Conservation (phyloP, 495 filamentous ascomycete genomes). For the Penicillium soppii region DNA sequence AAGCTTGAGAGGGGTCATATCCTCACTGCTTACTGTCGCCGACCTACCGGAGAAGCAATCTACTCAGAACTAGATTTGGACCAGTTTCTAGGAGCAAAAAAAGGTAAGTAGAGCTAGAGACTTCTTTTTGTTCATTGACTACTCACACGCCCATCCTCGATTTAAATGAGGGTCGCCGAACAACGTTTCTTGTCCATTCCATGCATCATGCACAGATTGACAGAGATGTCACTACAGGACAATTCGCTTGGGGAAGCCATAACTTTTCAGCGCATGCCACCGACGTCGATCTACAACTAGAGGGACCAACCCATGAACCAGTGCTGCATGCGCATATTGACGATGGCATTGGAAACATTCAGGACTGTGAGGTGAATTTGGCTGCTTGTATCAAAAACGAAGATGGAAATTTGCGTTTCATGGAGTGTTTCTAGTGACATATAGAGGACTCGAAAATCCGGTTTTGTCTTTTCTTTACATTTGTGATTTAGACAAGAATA, state of each 20-base stretch:
- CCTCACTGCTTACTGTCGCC: constrained; percentile 22
- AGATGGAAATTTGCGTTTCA: constrained; percentile 23
- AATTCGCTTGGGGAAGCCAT: constrained; percentile 20
- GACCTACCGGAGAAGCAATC: constrained; percentile 15
- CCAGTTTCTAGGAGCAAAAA: constrained; percentile 15
- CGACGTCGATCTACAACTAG: constrained; percentile 16
- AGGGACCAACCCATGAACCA: constrained; percentile 19
- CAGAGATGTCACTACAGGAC: constrained; percentile 13
- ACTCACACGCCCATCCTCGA: too few species aligned
- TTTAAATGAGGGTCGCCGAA: too few species aligned
- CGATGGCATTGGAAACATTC: constrained; percentile 9
- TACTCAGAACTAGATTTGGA: constrained; percentile 29
- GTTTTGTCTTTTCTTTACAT: too few species aligned
- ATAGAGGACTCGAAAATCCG: too few species aligned
- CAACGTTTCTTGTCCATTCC: too few species aligned
- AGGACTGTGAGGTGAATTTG: constrained; percentile 18
- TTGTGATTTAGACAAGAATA: background rate
- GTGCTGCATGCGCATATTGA: constrained; percentile 18
- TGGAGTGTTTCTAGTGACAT: constrained; percentile 25
- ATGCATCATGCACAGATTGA: too few species aligned
- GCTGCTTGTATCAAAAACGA: constrained; percentile 30
- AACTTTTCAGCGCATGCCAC: constrained; percentile 14
- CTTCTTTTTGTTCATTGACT: background rate
- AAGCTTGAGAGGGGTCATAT: constrained; percentile 21
- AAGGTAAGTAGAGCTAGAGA: constrained; percentile 15